These are phyloP conservation scores for Alternaria gaisen DNA, from an alignment of 2,329 filamentous ascomycete species.

Conservation along the genomic window DNA sequence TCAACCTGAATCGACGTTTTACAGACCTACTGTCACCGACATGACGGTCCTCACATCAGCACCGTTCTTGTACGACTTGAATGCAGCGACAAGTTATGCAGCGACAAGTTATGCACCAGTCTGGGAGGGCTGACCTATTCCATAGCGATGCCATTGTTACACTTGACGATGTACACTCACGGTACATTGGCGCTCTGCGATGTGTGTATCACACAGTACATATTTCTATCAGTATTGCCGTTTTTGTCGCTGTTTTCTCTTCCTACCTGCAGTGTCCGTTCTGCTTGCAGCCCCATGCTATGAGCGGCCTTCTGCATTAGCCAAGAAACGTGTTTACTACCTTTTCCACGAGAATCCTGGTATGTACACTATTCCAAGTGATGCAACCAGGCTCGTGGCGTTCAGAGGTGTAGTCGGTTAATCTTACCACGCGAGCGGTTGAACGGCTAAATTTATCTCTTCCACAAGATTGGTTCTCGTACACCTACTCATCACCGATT, in stretches of 20 bases:
- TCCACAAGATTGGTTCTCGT: neutral
- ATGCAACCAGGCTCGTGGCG: constrained; percentile 9
- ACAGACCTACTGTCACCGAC: constrained; percentile 56
- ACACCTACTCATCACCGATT: neutral
- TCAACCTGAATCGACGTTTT: constrained; percentile 59
- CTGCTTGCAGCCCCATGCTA: neutral
- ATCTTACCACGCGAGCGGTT: constrained; percentile 17
- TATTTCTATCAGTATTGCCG: neutral
- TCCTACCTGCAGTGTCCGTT: neutral
- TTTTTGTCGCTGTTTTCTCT: neutral
- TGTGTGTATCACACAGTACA: neutral
- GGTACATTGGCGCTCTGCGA: neutral
- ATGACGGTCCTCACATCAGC: constrained; percentile 41
- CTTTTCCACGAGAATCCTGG: neutral
- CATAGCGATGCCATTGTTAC: constrained; percentile 44
- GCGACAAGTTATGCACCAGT: constrained; percentile 28
- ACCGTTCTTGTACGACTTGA: constrained; percentile 54
- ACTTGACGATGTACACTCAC: neutral
- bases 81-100: constrained; percentile 24
- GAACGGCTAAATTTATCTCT: constrained; percentile 5
- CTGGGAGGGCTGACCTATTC: constrained; percentile 57
- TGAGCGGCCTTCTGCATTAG: neutral
- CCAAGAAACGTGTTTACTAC: constrained; percentile 35
- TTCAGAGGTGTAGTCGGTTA: constrained; percentile 16
- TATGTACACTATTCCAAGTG: neutral